Evolutionary conservation across 2,329 filamentous ascomycete genomes (phyloP).

Genomic region (Niveomyces coronatus): DNA sequence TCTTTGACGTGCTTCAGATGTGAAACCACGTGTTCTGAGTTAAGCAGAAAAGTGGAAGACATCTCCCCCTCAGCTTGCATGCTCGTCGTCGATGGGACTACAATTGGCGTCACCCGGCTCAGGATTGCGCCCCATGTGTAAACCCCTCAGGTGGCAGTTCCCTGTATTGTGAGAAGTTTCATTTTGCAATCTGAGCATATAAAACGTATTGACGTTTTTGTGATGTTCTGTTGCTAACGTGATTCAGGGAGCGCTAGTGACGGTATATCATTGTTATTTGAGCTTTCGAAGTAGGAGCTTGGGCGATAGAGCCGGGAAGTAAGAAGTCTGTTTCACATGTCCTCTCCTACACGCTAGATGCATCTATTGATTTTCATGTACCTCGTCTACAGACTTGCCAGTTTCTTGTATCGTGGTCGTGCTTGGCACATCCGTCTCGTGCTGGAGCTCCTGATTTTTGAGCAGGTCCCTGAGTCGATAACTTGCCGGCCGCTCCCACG

Average conservation of each 20-base stretch:
- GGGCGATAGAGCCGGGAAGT: not conserved
- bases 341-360: not conserved
- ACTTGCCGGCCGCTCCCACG: constrained; percentile 8
- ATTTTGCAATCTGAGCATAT: too few relatives aligned
- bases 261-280: not conserved
- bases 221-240: not conserved
- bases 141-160: not conserved
- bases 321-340: not conserved
- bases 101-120: too few relatives aligned
- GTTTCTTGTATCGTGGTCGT: constrained; percentile 2
- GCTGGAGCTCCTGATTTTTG: not conserved
- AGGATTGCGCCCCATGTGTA: not conserved
- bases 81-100: too few relatives aligned
- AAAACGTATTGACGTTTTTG: not conserved
- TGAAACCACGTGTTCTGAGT: too few relatives aligned
- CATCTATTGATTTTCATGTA: not conserved
- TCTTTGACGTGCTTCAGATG: too few relatives aligned
- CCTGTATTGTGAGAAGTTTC: too few relatives aligned
- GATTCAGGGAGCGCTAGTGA: not conserved
- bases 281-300: not conserved
- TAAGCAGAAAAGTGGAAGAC: too few relatives aligned
- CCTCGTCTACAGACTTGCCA: not conserved
- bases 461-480: constrained; percentile 5
- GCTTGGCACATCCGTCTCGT: constrained; percentile 1
- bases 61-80: too few relatives aligned